These are phyloP conservation scores for Curvularia lunata DNA, from an alignment of 2,329 filamentous ascomycete species.

Conservation along the genomic window DNA sequence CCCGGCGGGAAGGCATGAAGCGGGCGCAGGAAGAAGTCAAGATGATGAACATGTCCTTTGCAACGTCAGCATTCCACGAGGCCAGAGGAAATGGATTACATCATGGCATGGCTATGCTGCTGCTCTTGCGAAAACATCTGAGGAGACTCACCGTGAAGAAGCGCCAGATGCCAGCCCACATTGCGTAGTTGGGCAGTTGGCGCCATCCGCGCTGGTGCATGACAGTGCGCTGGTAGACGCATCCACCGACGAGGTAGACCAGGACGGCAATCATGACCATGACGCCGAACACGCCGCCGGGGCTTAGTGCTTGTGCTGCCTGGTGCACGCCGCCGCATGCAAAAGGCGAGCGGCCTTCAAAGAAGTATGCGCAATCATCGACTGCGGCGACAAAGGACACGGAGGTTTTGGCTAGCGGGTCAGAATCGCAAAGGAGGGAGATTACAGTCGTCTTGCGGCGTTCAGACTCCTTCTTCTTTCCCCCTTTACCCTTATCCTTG, in stretches of 20 bases:
- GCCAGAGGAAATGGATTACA: neutral
- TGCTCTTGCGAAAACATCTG: constrained; percentile 9
- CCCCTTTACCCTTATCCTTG: constrained; percentile 37
- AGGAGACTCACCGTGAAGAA: constrained; percentile 74
- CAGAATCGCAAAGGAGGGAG: constrained; percentile 90
- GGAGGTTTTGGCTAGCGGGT: constrained; percentile 72
- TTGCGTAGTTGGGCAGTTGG: constrained; percentile 89
- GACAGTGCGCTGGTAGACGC: constrained; percentile 94
- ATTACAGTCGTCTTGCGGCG: constrained; percentile 82
- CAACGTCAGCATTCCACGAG: constrained; percentile 19
- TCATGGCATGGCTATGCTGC: constrained; percentile 6
- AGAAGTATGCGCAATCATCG: constrained; percentile 94
- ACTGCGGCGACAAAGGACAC: constrained; percentile 87
- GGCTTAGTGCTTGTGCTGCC: constrained; percentile 67
- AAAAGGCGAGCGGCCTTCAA: constrained; percentile 84
- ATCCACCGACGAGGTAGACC: constrained; percentile 89
- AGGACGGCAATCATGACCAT: constrained; percentile 79
- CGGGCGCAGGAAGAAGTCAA: constrained; percentile 72
- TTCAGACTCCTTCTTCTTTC: constrained; percentile 56
- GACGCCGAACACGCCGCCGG: constrained; percentile 81
- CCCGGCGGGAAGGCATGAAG: constrained; percentile 67
- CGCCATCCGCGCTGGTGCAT: constrained; percentile 94
- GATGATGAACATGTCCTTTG: constrained; percentile 68
- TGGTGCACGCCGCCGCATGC: constrained; percentile 77
- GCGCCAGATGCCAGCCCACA: constrained; percentile 87